Base-by-base conservation (phyloP, 768 basidiomycete species). In the Tricholoma sp. region DNA sequence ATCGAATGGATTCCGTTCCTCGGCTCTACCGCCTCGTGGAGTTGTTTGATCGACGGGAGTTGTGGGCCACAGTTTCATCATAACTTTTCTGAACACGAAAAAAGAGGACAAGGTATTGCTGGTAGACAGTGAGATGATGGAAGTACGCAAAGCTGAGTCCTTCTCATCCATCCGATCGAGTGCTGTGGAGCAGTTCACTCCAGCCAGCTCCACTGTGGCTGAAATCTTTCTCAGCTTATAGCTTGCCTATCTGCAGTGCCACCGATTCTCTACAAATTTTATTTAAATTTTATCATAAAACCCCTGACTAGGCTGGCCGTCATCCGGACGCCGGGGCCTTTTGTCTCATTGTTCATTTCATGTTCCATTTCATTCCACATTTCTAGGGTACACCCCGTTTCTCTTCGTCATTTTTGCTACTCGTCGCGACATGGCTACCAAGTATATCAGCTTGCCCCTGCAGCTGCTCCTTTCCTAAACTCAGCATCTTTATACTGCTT, bases 51-150 rank as follows among this genome's bases (percentile, higher is more conserved):
- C 85, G 45, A 70, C 68, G 47, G 76, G 68, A 33, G 63, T 65
- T 10, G 76, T 66, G 15, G 84, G 80, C 89, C 89, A 88, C 59
- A 89, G 74, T 66, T 83, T 86, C 61, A 90, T 75, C 84, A 89
- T 88, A 54, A 70, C 67, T 59, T 66, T 24, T 24, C 4, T 68
- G 39, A 69, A 66, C 4, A 70, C 52, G 7, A 58, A 50, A 32
- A 60, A 47, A 31, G 52, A 45, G 44, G 59, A 57, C 32, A 60
- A 55, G 68, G 68, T 28, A 59, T 61, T 64, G 36, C 31, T 58
- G 31, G 50, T 41, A 42, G 53, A 60, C 55, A 60, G 55, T 29
- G 54, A 52, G 54, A 55, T 59, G 45, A 55, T 50, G 52, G 56
- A 60, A 20, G 63, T 49, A 12, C 29, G 5, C 4, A 47, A n/a